Evolutionary conservation across 805 yeast genomes (phyloP).

Genomic region (Clavispora vitiphila): DNA sequence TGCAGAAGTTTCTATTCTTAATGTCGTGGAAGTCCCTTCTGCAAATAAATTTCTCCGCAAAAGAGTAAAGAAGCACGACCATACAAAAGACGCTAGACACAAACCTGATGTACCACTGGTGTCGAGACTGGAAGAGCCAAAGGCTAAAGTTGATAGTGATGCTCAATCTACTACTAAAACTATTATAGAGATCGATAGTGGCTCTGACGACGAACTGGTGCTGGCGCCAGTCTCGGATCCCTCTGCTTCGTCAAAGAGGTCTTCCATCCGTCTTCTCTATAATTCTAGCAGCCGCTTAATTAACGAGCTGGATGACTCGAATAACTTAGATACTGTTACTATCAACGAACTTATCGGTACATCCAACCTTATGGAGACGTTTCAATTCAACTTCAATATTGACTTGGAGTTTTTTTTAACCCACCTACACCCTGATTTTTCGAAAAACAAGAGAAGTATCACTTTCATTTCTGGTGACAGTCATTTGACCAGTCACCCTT

Average conservation of each 20-base stretch:
- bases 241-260: slow-evolving; percentile 3
- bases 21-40: slow-evolving; percentile 4
- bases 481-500: slow-evolving; percentile 6
- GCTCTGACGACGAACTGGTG: neutral
- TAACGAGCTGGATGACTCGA: slow-evolving; percentile 4
- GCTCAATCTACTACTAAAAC: no score
- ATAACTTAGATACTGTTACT: slow-evolving; percentile 24
- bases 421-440: slow-evolving; percentile 24
- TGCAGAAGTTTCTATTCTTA: slow-evolving; percentile 5
- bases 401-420: slow-evolving; percentile 37
- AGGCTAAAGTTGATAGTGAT: no score
- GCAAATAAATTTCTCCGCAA: slow-evolving; percentile 1
- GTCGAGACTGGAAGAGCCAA: no score
- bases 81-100: neutral
- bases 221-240: neutral
- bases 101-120: neutral
- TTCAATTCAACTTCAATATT: slow-evolving; percentile 46
- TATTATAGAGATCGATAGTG: slow-evolving; percentile 1
- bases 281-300: slow-evolving; percentile 21
- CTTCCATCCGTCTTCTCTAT: slow-evolving; percentile 22
- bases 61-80: neutral
- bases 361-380: slow-evolving; percentile 28
- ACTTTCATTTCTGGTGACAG: slow-evolving; percentile 29
- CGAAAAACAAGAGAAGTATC: slow-evolving; percentile 13
- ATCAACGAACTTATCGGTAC: slow-evolving; percentile 28